Evolutionary conservation across 768 basidiomycete species (phyloP), one percentile per base, ranked within the genome.

Genomic region (Lactarius hengduanensis): DNA sequence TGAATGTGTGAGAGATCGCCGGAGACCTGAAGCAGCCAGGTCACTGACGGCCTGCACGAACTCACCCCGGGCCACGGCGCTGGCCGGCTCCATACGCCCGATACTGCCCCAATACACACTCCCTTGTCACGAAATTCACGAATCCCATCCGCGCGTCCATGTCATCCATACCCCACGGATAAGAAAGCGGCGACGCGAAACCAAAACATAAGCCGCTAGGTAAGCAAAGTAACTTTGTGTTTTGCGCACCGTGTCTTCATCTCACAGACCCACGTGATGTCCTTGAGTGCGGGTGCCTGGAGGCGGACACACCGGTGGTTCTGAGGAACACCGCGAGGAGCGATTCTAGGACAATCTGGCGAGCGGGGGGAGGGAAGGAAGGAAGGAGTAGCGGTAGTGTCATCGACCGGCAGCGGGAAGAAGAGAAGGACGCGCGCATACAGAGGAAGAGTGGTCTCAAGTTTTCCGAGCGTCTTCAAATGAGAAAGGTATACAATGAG

Each of bases 231-330:
- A 4, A 53, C 34, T 53, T n/a, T 13, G 1, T 54, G 22, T 34
- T 8, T 40, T 20, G 76, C 85, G 70, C 71, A 92, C 92, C 88
- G 82, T 73, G 83, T 87, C 71, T 83, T 84, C 92, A 94, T 94
- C 77, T 95, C 92, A 71, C 89, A 91, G 20, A 90, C 84, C 92
- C 92, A 95, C 41, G 89, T 89, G 66, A 94, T 91, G 72, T 93
- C 90, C 71, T 88, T 91, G 40, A 94, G 77, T 38, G 80, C 74
- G 1, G 91, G 84, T 7, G 89, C 82, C 69, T 83, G 87, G 66
- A 91, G 71, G n/a, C 86, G 84, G 40, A 90, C 89, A 90, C 89
- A 8, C 91, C 92, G 3, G 92, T 64, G 26, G 85, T 86, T 26
- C 91, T 91, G 10, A 89, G 66, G n/a, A 86, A 70, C 28, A 93